Base-by-base conservation (phyloP, 768 basidiomycete species). In the Tricholoma bakamatsutake region DNA sequence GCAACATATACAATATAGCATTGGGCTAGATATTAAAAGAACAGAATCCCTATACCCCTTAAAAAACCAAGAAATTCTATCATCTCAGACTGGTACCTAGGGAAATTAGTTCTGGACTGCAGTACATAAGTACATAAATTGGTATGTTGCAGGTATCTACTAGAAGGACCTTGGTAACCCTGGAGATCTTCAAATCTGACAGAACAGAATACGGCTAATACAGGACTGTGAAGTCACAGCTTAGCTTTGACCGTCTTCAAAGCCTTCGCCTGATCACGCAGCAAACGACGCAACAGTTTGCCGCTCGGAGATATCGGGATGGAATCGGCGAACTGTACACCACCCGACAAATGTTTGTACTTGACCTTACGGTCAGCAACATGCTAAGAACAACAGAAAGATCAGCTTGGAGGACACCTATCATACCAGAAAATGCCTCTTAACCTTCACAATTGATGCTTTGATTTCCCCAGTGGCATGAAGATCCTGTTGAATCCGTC, bases 281-380 rank as follows among this genome's bases (percentile, higher is more conserved):
- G 60, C 27, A 76, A 65, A 9, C 75, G 64, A 13, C 84, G 71
- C 53, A 83, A 66, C 0, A 83, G 64, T 52, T 82, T 83, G 30
- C 85, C 85, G 57, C 80, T 83, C 7, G 85, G 82, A 53, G 82
- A 85, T 61, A 78, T 85, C 0, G 85, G 85, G 31, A 87, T 82
- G 11, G 61, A 62, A 42, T 76, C 67, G 4, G 81, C 65, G 52
- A 85, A 78, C 59, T 81, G 78, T 10, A 87, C 80, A 0, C 84
- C 84, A 3, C 81, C 84, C 0, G 74, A 72, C 37, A 87, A 69
- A 53, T 74, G 79, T 63, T 87, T 87, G 64, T 87, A 85, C 11
- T 69, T 66, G 13, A 76, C 71, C 60, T 84, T 84, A 56, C 76
- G 77, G 51, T 75, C 71, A 4, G 80, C 78, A 33, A 84, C 82